These are phyloP conservation scores for Euphorbia celastroides DNA, from an alignment of 441 rosid species.

Conservation along the genomic window DNA sequence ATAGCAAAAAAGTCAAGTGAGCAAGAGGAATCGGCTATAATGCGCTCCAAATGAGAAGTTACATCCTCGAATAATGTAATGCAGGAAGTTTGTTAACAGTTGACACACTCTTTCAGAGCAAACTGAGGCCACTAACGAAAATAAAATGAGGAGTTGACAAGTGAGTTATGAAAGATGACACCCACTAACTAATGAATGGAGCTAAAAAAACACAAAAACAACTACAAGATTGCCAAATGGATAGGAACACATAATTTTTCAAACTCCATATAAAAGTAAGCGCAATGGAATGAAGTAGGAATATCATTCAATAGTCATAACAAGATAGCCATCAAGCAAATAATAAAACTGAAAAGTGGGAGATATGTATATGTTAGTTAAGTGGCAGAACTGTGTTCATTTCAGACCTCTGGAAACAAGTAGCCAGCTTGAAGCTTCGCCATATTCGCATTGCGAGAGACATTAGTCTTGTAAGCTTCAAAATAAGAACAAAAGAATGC, in stretches of 20 bases:
- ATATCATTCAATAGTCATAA: background rate
- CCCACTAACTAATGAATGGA: background rate
- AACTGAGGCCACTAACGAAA: background rate
- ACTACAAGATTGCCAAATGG: background rate
- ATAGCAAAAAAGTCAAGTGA: no score
- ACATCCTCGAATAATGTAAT: no score
- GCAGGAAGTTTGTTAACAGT: no score
- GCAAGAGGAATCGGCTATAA: no score
- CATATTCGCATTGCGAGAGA: constrained; percentile 75
- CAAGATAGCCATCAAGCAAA: background rate
- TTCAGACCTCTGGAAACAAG: constrained; percentile 85
- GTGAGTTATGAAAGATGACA: background rate
- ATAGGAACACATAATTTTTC: background rate
- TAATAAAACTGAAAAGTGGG: no score
- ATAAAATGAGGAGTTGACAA: background rate
- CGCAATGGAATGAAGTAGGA: background rate
- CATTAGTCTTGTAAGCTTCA: constrained; percentile 80
- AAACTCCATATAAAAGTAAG: background rate
- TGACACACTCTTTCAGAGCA: no score
- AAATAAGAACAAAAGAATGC: constrained; percentile 8
- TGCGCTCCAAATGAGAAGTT: no score
- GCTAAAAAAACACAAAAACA: background rate
- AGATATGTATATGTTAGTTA: background rate
- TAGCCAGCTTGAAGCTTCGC: constrained; percentile 98
- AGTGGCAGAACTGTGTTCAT: background rate